Conservation (phyloP, 177 flowering plant species). For the Tripterygium wilfordii region DNA sequence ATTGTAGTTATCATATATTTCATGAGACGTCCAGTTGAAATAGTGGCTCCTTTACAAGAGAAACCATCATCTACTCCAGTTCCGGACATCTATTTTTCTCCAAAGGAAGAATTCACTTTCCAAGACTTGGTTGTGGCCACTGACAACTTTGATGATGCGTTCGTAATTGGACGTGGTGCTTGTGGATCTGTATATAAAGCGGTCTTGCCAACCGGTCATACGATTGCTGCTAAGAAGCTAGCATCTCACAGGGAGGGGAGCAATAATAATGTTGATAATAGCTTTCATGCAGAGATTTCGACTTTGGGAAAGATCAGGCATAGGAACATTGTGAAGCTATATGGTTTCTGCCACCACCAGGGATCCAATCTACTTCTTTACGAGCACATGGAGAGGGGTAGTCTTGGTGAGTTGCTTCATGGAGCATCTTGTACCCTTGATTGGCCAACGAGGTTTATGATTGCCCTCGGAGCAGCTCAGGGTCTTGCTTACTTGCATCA, state of each 20-base stretch:
- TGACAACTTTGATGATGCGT: conserved; percentile 53
- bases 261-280: conserved; percentile 52
- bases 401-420: conserved; percentile 81
- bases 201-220: conserved; percentile 44
- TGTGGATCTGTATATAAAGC: conserved; percentile 92
- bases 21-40: conserved; percentile 51
- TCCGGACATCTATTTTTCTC: conserved; percentile 65
- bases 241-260: conserved; percentile 70
- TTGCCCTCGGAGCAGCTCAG: conserved; percentile 88
- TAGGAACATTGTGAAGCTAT: conserved; percentile 81
- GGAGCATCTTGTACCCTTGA: conserved; percentile 43
- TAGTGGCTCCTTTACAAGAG: conserved; percentile 33
- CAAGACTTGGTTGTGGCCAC: conserved; percentile 80
- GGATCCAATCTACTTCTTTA: conserved; percentile 83
- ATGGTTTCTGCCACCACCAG: conserved; percentile 74
- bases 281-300: conserved; percentile 75
- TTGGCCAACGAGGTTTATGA: conserved; percentile 63
- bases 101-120: conserved; percentile 76
- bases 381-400: conserved; percentile 80
- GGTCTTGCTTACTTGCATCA: conserved; percentile 86
- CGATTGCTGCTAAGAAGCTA: conserved; percentile 72
- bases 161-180: conserved; percentile 74
- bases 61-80: conserved; percentile 28
- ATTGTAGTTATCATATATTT: conserved; percentile 47
- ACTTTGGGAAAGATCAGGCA: conserved; percentile 84